Evolutionary conservation across 2,329 filamentous ascomycete genomes (phyloP), one percentile per base, ranked within the genome.

Genomic region (Xenoacremonium recifei): DNA sequence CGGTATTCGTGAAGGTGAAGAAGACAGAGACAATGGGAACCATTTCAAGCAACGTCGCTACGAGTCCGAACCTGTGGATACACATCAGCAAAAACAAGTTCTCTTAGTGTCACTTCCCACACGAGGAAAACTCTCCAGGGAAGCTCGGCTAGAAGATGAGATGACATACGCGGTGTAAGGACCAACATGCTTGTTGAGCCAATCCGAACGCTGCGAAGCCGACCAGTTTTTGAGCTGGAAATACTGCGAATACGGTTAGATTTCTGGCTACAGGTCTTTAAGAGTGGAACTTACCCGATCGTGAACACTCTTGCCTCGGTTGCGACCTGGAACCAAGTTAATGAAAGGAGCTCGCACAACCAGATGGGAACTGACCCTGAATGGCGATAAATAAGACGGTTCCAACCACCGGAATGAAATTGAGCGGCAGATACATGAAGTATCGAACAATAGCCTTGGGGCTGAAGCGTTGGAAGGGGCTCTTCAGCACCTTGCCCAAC

Each of bases 141-240:
- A 37, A 9, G 20, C 15, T 21, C 34, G 16, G 19, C 37, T 33
- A 40, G n/a, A 15, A 37, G 27, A 38, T 27, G 25, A 30, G 15
- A 35, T 35, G 25, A 74, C 82, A 66, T 70, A 93, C 87, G 86
- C 82, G 10, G 89, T 87, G 68, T 96, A 96, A 16, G 87, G 84
- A 5, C 80, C 88, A 43, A 78, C 75, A 52, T 90, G 80, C 57
- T 80, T 72, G 51, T 82, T 72, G 17, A 96, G 70, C 75, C 85
- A 95, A 36, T 82, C 75, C 35, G 80, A 75, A 56, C 73, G 79
- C 64, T 89, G 78, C 10, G 71, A 70, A 20, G 73, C 67, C 32
- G 79, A 79, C 89, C 89, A 95, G 35, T 80, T 79, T 70, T 96
- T 97, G 48, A 97, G 75, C 70, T 95, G 88, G 64, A 96, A 96